Percentiles rank a stretch among this genome's conserved stretches.
phyloP scores from a whole-genome alignment of 768 basidiomycete genomes.

The Psilocybe sp. region DNA sequence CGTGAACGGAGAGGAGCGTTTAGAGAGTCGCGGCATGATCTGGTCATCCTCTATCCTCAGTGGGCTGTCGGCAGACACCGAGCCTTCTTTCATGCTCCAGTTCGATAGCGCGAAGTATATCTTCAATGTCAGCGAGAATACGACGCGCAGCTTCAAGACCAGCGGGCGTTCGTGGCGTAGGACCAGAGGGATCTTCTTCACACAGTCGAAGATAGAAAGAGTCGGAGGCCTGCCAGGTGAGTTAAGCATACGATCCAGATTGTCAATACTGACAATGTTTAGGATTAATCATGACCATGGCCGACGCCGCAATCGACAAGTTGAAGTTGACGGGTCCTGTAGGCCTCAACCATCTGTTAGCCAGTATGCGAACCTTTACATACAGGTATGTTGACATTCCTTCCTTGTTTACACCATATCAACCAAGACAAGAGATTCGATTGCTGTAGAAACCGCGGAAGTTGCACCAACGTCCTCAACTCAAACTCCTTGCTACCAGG shows the following conservation, averaged over 20 bases:
- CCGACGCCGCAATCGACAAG: constrained; percentile 61
- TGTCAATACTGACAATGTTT: constrained; percentile 2
- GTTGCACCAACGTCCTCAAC: constrained; percentile 20
- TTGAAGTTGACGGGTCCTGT: constrained; percentile 70
- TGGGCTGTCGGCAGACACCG: constrained; percentile 69
- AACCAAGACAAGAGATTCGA: constrained; percentile 39
- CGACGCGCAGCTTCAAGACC: constrained; percentile 71
- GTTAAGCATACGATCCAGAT: constrained; percentile 9
- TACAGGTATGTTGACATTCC: constrained; percentile 48
- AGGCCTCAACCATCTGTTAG: constrained; percentile 68
- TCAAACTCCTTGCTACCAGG: constrained; percentile 50
- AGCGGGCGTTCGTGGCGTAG: constrained; percentile 63
- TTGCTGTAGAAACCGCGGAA: constrained; percentile 47
- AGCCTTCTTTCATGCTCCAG: constrained; percentile 70
- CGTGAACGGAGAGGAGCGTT: background rate
- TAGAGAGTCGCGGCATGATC: constrained; percentile 27
- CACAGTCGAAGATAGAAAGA: constrained; percentile 58
- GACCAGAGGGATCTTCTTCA: constrained; percentile 70
- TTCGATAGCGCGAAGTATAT: constrained; percentile 83
- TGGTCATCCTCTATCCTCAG: constrained; percentile 67
- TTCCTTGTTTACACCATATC: background rate
- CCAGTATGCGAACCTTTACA: constrained; percentile 66
- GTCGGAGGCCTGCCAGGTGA: constrained; percentile 73
- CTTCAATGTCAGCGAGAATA: constrained; percentile 86
- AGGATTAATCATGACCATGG: constrained; percentile 80